phyloP scores from a whole-genome alignment of 2,329 filamentous ascomycete genomes.

The Purpureocillium takamizusanense region DNA sequence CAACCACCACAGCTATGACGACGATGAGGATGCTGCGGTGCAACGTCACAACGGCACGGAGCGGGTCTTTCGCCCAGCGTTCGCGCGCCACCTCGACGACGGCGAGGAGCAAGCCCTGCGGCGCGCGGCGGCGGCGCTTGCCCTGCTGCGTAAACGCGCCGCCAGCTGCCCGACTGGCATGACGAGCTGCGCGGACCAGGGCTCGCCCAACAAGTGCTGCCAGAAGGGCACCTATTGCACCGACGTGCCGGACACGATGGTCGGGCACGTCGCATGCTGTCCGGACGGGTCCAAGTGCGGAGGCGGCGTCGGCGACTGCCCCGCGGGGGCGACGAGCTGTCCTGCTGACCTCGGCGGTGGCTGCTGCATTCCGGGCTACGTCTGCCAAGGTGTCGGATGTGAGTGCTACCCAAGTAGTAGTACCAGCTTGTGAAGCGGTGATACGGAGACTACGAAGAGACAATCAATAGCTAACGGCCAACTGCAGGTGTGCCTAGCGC shows the following conservation, averaged over 20 bases:
- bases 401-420: slow-evolving; percentile 23
- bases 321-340: slow-evolving; percentile 54
- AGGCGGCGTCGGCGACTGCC: slow-evolving; percentile 54
- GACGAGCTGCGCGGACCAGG: slow-evolving; percentile 53
- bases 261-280: slow-evolving; percentile 69
- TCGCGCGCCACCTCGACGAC: slow-evolving; percentile 35
- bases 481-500: slow-evolving; percentile 22
- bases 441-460: no score
- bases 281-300: slow-evolving; percentile 54
- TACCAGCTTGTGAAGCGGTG: no score
- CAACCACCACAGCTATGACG: slow-evolving; percentile 18
- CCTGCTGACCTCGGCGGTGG: slow-evolving; percentile 58
- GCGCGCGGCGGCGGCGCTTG: slow-evolving; percentile 36
- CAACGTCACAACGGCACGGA: slow-evolving; percentile 7
- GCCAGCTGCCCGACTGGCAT: slow-evolving; percentile 61
- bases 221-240: slow-evolving; percentile 57
- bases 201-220: slow-evolving; percentile 65
- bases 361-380: slow-evolving; percentile 65
- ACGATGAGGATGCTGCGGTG: no score
- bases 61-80: slow-evolving; percentile 37
- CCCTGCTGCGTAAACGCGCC: slow-evolving; percentile 42
- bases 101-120: slow-evolving; percentile 22
- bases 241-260: slow-evolving; percentile 48
- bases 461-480: not conserved
- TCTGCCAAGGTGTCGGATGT: slow-evolving; percentile 64